Evolutionary conservation across 2,329 filamentous ascomycete species (phyloP).

Genomic region (Neurospora sp.): DNA sequence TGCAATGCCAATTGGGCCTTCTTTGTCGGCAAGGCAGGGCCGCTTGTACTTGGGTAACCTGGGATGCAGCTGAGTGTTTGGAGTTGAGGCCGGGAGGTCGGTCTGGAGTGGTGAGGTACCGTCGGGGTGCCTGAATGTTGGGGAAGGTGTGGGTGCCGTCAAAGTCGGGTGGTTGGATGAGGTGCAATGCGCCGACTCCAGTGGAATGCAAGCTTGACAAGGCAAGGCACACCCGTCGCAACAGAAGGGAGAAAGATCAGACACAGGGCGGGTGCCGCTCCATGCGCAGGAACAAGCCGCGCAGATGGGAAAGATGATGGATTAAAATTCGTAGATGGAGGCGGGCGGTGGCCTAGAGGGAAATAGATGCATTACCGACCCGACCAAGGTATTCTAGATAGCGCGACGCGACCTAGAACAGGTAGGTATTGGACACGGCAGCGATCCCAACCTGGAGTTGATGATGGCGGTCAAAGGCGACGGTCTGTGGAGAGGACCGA

Average conservation of each 20-base stretch:
- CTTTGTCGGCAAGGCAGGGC: not conserved
- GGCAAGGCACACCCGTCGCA: not conserved
- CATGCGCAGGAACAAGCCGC: not conserved
- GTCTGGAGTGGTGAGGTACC: not conserved
- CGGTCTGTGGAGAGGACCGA: not conserved
- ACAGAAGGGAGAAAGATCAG: not conserved
- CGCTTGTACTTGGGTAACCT: not conserved
- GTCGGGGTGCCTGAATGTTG: not conserved
- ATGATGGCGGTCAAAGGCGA: not conserved
- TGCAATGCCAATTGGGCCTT: not conserved
- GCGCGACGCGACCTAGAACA: not conserved
- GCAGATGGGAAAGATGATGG: not conserved
- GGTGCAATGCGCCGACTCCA: not conserved
- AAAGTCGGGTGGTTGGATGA: not conserved
- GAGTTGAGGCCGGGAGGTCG: not conserved
- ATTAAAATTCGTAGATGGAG: not conserved
- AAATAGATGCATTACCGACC: not conserved
- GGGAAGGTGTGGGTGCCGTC: not conserved
- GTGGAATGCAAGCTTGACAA: not conserved
- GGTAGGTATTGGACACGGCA: not conserved
- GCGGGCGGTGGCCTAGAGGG: not conserved
- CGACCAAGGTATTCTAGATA: not conserved
- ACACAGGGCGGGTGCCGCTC: not conserved
- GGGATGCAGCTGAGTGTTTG: not conserved
- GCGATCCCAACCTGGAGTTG: not conserved